Percentiles rank a stretch among this genome's conserved stretches.
Evolutionary conservation across 306 rosid genomes (phyloP).

Genomic region (Begonia fuchsioides): DNA sequence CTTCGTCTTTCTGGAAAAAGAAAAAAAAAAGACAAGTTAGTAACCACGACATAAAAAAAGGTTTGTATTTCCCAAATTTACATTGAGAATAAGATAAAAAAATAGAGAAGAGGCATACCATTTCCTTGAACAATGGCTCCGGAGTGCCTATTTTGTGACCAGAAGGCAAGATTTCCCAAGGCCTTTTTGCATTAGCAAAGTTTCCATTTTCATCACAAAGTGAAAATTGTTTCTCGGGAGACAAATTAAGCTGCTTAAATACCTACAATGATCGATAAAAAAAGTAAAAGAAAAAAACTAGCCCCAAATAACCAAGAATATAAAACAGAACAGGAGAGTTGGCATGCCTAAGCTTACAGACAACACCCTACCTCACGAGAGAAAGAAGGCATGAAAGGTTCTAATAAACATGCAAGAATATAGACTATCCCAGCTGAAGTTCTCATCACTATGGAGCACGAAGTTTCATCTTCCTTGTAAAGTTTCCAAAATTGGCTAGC

Average conservation of each 20-base stretch:
- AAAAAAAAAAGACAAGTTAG: conserved; percentile 1
- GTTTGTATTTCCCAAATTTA: neutral
- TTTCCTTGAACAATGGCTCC: conserved; percentile 67
- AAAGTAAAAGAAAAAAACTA: no score
- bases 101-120: conserved; percentile 37
- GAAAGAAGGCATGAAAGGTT: conserved; percentile 91
- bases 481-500: conserved; percentile 82
- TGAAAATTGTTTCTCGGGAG: conserved; percentile 35
- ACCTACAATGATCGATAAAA: conserved; percentile 33
- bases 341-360: neutral
- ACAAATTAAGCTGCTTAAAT: conserved; percentile 67
- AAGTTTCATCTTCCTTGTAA: conserved; percentile 64
- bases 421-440: conserved; percentile 79
- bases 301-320: no score
- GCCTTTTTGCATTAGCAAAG: conserved; percentile 44
- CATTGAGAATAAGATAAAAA: neutral
- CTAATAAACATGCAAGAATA: conserved; percentile 75
- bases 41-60: neutral
- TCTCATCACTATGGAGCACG: conserved; percentile 64
- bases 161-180: conserved; percentile 61
- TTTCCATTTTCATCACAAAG: conserved; percentile 71
- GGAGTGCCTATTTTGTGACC: conserved; percentile 90
- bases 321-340: no score
- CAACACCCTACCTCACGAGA: conserved; percentile 43
- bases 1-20: conserved; percentile 69